Evolutionary conservation across 495 filamentous ascomycete genomes (phyloP).

Genomic region (Neurospora sp.): DNA sequence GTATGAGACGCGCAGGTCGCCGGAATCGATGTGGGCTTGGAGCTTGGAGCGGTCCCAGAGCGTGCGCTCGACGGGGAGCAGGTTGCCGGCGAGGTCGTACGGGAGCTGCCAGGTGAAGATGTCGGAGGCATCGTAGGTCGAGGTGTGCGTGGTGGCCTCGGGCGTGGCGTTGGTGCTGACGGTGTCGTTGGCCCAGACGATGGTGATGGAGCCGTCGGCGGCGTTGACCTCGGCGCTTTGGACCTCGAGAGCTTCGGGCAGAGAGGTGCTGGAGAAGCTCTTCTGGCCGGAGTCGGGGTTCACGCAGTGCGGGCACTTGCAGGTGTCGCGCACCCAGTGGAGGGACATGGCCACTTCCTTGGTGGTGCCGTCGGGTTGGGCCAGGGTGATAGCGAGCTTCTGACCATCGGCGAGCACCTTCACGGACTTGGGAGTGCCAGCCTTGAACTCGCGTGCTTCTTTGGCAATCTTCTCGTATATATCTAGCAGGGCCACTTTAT

Average conservation of each 20-base stretch:
- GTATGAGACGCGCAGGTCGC: conserved; percentile 43
- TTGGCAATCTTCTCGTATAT: neutral
- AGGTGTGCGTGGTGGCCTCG: conserved; percentile 11
- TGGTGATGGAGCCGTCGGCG: conserved; percentile 33
- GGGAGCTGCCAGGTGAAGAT: conserved; percentile 2
- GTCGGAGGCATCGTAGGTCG: conserved; percentile 4
- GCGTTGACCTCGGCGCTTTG: conserved; percentile 14
- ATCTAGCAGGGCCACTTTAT: neutral
- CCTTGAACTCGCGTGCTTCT: neutral
- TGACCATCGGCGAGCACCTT: neutral
- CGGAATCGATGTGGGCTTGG: conserved; percentile 28
- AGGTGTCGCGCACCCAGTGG: conserved; percentile 66
- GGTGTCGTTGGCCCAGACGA: conserved; percentile 44
- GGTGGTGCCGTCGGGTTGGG: neutral
- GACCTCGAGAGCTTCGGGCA: conserved; percentile 45
- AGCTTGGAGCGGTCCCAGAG: conserved; percentile 14
- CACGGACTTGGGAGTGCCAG: neutral
- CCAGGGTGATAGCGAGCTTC: neutral
- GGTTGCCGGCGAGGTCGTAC: neutral
- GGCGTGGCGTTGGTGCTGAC: conserved; percentile 12
- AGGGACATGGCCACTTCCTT: neutral
- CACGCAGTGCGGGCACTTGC: conserved; percentile 60
- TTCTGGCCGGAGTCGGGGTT: conserved; percentile 76
- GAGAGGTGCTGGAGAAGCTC: conserved; percentile 62
- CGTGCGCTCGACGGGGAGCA: conserved; percentile 6